Evolutionary conservation across 768 basidiomycete genomes (phyloP), one percentile per base, ranked within the genome.

Genomic region (Panaeolus papilionaceus): DNA sequence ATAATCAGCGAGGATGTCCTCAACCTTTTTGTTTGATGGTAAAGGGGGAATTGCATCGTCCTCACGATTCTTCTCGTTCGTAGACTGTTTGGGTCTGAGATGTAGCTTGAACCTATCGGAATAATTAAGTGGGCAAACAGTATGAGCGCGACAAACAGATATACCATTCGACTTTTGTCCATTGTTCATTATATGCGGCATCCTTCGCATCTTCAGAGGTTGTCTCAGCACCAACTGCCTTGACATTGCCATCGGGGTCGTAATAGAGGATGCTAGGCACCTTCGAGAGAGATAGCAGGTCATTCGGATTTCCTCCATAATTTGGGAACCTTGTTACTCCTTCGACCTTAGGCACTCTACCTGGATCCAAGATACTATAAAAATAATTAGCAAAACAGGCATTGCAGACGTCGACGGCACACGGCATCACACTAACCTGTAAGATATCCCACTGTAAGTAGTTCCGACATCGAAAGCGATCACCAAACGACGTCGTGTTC

Each of bases 111-210:
- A 83, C 81, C 82, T 83, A 14, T 82, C 69, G 66, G 33, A 33
- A 33, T 33, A 33, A 33, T 33, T 33, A 33, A 33, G 33, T 5
- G 33, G 33, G 33, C 3, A 33, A 33, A 81, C 75, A 20, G 45
- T 61, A 38, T 0, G 28, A 39, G 82, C 61, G 82, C 80, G 65
- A 83, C 83, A 38, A 75, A 79, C 38, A 79, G 76, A 2, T 80
- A 45, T 65, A 85, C 86, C 86, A 87, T 73, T 85, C 83, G 3
- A 80, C 82, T 67, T 82, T 85, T 49, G 76, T 66, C 83, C 84
- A 86, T 28, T 78, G 77, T 64, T 83, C 79, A 0, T 83, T 82
- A 23, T 81, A 79, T 1, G 82, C 84, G 61, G 58, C 71, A 64
- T 83, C 80, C 2, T 81, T 67, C 1, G 79, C 75, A 38, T 78